Evolutionary conservation across 805 yeast species (phyloP).

Genomic region (Candida taoyuanica): DNA sequence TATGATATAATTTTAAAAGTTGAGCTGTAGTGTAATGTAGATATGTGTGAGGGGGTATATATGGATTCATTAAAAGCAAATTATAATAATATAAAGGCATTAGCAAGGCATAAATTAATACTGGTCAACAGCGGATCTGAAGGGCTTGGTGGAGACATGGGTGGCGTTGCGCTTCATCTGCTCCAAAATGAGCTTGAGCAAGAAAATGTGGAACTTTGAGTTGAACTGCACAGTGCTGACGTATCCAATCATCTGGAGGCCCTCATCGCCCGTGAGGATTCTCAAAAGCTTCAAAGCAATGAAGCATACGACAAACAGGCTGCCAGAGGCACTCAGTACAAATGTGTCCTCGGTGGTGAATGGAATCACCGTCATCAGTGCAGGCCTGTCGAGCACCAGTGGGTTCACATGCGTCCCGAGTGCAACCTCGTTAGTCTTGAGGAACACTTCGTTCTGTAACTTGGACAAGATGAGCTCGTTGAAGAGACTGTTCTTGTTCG

Average conservation of each 20-base stretch:
- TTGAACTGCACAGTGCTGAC: constrained; percentile 21
- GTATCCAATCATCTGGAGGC: constrained; percentile 21
- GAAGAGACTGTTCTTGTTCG: constrained; percentile 19
- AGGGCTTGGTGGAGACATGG: too few species aligned
- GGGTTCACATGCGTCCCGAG: constrained; percentile 22
- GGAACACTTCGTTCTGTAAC: constrained; percentile 20
- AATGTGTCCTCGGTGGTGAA: constrained; percentile 21
- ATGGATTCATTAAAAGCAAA: too few species aligned
- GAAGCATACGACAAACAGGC: constrained; percentile 21
- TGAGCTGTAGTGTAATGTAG: too few species aligned
- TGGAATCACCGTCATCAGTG: constrained; percentile 20
- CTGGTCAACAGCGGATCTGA: too few species aligned
- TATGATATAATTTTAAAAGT: constrained; percentile 10
- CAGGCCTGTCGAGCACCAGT: constrained; percentile 20
- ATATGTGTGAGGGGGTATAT: too few species aligned
- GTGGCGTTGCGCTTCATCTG: constrained; percentile 4
- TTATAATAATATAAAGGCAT: too few species aligned
- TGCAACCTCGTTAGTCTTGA: constrained; percentile 20
- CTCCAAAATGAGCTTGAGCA: constrained; percentile 16
- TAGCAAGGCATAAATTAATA: too few species aligned
- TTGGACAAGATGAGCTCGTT: constrained; percentile 23
- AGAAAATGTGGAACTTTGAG: constrained; percentile 20
- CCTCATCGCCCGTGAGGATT: constrained; percentile 17
- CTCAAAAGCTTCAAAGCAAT: constrained; percentile 21
- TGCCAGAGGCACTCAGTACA: constrained; percentile 16